These are phyloP conservation scores for Suillus weaverae DNA, from an alignment of 768 basidiomycete species.

Conservation along the genomic window DNA sequence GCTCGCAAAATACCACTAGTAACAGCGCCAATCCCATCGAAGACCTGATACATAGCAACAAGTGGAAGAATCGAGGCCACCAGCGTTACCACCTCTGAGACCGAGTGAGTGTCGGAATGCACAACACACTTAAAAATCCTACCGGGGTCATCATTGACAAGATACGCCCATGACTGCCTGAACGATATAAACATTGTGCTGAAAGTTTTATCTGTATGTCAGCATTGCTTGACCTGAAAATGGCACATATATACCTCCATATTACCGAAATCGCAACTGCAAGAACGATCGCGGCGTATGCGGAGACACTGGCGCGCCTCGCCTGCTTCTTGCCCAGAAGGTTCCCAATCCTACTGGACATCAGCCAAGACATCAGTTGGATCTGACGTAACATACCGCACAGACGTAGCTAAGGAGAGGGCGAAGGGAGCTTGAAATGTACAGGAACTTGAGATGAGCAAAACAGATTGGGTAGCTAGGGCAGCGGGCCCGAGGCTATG, in stretches of 20 bases:
- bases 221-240: slow-evolving; percentile 1
- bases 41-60: slow-evolving; percentile 80
- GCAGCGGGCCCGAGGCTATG: slow-evolving; percentile 71
- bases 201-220: not conserved
- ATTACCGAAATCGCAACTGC: slow-evolving; percentile 63
- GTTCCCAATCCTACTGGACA: slow-evolving; percentile 70
- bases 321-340: slow-evolving; percentile 80
- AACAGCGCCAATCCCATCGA: slow-evolving; percentile 74
- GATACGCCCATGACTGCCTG: slow-evolving; percentile 64
- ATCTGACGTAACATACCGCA: slow-evolving; percentile 55
- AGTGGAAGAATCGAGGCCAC: slow-evolving; percentile 71
- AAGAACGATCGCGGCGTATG: slow-evolving; percentile 64
- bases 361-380: not conserved
- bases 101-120: slow-evolving; percentile 1
- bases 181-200: slow-evolving; percentile 60
- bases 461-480: slow-evolving; percentile 87
- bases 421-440: slow-evolving; percentile 86
- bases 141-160: slow-evolving; percentile 74
- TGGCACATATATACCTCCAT: slow-evolving; percentile 49
- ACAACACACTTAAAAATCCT: slow-evolving; percentile 12
- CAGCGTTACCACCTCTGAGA: slow-evolving; percentile 42
- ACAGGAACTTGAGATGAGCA: slow-evolving; percentile 72
- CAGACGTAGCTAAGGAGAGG: slow-evolving; percentile 79
- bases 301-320: slow-evolving; percentile 67
- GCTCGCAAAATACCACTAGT: slow-evolving; percentile 81